Evolutionary conservation across 805 yeast genomes (phyloP), one percentile per base, ranked within the genome.

Genomic region (Hanseniaspora lachancei): DNA sequence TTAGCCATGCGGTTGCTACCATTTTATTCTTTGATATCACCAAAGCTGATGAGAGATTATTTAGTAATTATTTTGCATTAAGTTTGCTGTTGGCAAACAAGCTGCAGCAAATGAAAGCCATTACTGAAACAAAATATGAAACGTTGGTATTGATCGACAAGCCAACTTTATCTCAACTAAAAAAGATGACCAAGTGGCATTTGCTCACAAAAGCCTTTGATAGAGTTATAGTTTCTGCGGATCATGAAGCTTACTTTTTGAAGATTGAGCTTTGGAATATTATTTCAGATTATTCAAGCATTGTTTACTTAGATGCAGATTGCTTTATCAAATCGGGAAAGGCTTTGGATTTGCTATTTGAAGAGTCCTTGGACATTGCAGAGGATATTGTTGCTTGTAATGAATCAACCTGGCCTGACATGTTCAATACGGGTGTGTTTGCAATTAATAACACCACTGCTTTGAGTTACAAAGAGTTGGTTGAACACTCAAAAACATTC

Each of bases 331-430:
- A 3, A 43, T 72, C 35, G 61, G 69, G n/a, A 41, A 47, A 20
- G 60, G 57, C 15, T 47, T 63, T 48, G 21, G 24, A 49, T 13
- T 32, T 46, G 5, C 9, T 50, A 6, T 46, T 51, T 42, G 54
- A 40, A 27, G 43, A 47, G 8, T 27, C 46, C 20, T 20, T n/a
- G 12, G 24, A 47, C 50, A 4, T 34, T 60, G 6, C 48, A 38
- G 59, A 54, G 42, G 63, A 66, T 20, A 55, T 68, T 20, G 66
- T 71, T 40, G 89, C 93, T 0, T 72, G 82, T 16, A 85, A 95
- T 0, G 96, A 88, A 69, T 73, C 79, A n/a, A 95, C 95, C 15
- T 88, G 95, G 86, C 95, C 95, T 0, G 96, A 88, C 70, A 75
- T 84, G 62, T 88, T 88, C 72, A 87, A 88, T 67, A 78, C 89